Evolutionary conservation across 495 filamentous ascomycete genomes (phyloP).

Genomic region (Cenococcum geophilum): DNA sequence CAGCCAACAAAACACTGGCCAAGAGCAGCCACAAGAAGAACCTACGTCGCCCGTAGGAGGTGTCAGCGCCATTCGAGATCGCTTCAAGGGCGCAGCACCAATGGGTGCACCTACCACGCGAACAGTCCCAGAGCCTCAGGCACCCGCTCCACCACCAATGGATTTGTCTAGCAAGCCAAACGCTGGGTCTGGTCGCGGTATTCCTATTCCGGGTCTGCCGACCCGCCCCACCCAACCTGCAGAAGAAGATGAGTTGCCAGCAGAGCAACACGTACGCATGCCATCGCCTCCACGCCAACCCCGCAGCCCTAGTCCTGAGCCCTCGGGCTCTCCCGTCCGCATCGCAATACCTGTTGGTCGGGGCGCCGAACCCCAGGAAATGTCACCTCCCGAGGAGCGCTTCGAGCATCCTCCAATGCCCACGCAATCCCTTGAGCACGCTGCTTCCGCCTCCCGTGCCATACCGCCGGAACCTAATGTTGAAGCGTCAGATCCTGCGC

Average conservation of each 20-base stretch:
- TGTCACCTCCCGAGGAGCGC: constrained; percentile 49
- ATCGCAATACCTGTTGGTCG: constrained; percentile 82
- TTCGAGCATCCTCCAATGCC: constrained; percentile 51
- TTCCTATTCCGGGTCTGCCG: constrained; percentile 71
- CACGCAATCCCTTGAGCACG: constrained; percentile 50
- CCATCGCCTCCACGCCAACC: constrained; percentile 54
- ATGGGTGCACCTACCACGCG: constrained; percentile 53
- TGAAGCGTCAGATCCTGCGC: constrained; percentile 52
- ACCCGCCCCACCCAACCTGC: constrained; percentile 50
- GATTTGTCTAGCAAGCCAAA: constrained; percentile 57
- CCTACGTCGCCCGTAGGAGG: constrained; percentile 52
- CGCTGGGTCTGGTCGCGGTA: constrained; percentile 45
- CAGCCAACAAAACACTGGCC: constrained; percentile 54
- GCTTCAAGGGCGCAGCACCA: constrained; percentile 63
- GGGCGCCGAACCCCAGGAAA: constrained; percentile 48
- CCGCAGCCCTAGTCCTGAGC: constrained; percentile 54
- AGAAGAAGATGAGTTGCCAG: constrained; percentile 48
- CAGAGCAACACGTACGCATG: constrained; percentile 43
- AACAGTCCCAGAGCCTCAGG: constrained; percentile 42
- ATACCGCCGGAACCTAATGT: constrained; percentile 56
- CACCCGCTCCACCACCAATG: constrained; percentile 56
- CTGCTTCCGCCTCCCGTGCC: constrained; percentile 56
- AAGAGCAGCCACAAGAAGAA: constrained; percentile 46
- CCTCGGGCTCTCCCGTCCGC: constrained; percentile 67
- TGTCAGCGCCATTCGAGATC: constrained; percentile 66